Conservation (phyloP, 2,329 filamentous ascomycete species). For the Colletotrichum sp. region DNA sequence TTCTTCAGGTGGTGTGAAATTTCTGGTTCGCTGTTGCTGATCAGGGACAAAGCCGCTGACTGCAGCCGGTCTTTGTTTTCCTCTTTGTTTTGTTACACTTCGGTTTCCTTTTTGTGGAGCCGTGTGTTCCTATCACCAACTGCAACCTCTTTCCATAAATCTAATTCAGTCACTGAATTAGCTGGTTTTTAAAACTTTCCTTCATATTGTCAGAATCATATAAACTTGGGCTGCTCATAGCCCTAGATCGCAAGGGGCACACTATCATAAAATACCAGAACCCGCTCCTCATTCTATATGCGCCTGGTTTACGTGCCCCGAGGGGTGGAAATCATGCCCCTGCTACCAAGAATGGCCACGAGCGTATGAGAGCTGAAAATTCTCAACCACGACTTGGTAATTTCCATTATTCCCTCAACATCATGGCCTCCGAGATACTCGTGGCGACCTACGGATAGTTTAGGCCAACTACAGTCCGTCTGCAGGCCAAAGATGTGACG, state of each 20-base stretch:
- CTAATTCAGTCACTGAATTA: not conserved
- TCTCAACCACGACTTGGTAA: not conserved
- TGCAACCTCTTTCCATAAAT: too few relatives aligned
- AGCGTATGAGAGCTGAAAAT: not conserved
- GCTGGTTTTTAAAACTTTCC: not conserved
- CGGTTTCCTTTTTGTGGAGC: not conserved
- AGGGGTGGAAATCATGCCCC: too few relatives aligned
- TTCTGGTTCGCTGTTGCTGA: not conserved
- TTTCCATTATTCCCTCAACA: not conserved
- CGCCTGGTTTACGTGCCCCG: not conserved
- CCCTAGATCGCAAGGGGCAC: not conserved
- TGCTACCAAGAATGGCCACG: not conserved
- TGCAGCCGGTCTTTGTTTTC: not conserved
- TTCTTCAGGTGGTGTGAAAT: not conserved
- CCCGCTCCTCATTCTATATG: not conserved
- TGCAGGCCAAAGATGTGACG: not conserved
- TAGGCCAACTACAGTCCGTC: not conserved
- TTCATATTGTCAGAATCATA: not conserved
- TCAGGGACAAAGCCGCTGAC: not conserved
- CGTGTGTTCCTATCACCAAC: not conserved
- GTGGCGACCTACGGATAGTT: not conserved
- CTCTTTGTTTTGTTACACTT: too few relatives aligned
- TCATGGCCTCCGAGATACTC: not conserved
- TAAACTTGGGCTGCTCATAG: rapidly evolving
- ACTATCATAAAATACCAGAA: not conserved